Evolutionary conservation across 129 eudicot genomes (phyloP), one percentile per base, ranked within the genome.

Genomic region (Cynara cardunculus): DNA sequence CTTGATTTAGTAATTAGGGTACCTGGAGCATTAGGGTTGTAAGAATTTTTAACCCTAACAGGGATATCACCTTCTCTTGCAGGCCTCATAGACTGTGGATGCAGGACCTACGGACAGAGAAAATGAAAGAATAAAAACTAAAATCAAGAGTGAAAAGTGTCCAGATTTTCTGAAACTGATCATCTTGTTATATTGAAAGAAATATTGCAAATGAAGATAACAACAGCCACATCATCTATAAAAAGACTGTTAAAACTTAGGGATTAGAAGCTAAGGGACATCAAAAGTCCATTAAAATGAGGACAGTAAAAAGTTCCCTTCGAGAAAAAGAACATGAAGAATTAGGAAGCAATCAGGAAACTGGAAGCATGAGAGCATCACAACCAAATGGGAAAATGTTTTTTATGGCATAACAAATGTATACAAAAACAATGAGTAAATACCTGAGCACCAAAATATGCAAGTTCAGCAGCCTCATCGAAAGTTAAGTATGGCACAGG

Each of bases 371-470:
- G 49, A 26, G 3, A 37, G 35, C 64, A 61, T 75, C 64, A 28
- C 7, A 30, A 4, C 71, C 76, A 59, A 41, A 37, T 72, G 78
- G 24, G 74, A 72, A 76, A 49, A 31, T 66, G 13, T 34, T 28
- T 61, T 53, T 28, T 25, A 25, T 39, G 80, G 49, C 80, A 19
- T 41, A 46, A 66, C 32, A 32, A 39, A 65, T 53, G 39, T 30
- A 21, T 26, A 72, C 53, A 73, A 25, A 69, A 78, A 73, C n/a
- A n/a, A 59, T 24, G 65, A 7, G 19, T 49, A 74, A 46, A 83
- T 84, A 96, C 99, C 97, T 96, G 99, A 79, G 99, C 99, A 78
- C 99, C 99, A 86, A 96, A 96, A 77, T 96, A 96, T 69, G 99
- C 99, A 85, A 96, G 99, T 82, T 96, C 99, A 79, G 99, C 98